Percentiles rank a stretch among this genome's conserved stretches.
These are phyloP conservation scores for Lophiotrema nucula DNA, from an alignment of 495 filamentous ascomycete species.

Conservation along the genomic window DNA sequence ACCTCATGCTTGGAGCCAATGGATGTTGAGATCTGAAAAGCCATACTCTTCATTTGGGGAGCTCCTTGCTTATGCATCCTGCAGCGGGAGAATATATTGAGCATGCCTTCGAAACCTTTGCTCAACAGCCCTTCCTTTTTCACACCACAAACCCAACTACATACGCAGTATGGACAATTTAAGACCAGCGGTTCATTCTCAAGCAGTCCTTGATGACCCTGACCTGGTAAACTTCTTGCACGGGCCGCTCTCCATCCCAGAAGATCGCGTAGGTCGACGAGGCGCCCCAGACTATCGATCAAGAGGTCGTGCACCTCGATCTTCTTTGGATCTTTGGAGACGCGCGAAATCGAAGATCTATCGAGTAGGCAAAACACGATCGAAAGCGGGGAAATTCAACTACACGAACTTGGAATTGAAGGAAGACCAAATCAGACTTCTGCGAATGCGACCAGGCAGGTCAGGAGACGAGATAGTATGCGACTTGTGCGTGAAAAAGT, in stretches of 20 bases:
- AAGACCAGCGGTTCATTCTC: too few relatives aligned
- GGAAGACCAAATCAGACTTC: not conserved
- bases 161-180: too few relatives aligned
- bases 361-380: not conserved
- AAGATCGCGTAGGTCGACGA: not conserved
- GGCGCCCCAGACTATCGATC: not conserved
- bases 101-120: too few relatives aligned
- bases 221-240: not conserved
- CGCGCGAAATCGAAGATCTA: not conserved
- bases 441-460: not conserved
- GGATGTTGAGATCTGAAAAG: too few relatives aligned
- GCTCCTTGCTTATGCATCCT: too few relatives aligned
- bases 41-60: too few relatives aligned
- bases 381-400: not conserved
- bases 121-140: too few relatives aligned
- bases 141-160: too few relatives aligned
- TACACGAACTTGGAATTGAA: not conserved
- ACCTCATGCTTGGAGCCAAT: too few relatives aligned
- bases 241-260: not conserved
- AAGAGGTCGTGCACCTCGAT: not conserved
- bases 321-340: not conserved
- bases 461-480: not conserved
- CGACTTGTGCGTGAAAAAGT: not conserved
- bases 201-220: not conserved
- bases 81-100: too few relatives aligned